Percentiles rank a stretch among this genome's conserved stretches.
Conservation (phyloP, 768 basidiomycete genomes). For the Chalciporus pseudorubinellus region DNA sequence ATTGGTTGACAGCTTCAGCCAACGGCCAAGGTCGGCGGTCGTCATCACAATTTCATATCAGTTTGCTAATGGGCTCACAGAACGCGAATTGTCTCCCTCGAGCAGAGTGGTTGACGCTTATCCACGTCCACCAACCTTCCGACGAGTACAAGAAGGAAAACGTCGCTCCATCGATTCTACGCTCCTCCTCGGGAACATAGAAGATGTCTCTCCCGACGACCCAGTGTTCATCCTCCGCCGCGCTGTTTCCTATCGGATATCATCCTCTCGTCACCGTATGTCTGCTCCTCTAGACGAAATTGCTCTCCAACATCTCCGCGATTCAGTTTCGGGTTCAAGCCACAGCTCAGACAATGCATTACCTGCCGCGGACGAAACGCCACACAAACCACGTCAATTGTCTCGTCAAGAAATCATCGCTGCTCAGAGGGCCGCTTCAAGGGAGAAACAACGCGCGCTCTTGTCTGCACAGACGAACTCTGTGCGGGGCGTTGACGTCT, state of each 20-base stretch:
- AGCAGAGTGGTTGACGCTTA: conserved; percentile 86
- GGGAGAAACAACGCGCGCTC: conserved; percentile 83
- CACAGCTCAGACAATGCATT: conserved; percentile 44
- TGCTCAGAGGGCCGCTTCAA: conserved; percentile 82
- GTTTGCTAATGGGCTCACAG: conserved; percentile 39
- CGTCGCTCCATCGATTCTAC: conserved; percentile 86
- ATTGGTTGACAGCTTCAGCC: conserved; percentile 63
- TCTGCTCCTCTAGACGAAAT: conserved; percentile 84
- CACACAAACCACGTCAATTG: conserved; percentile 35
- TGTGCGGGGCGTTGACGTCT: conserved; percentile 83
- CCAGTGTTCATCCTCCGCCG: conserved; percentile 89
- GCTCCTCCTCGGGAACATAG: conserved; percentile 61
- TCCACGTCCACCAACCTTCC: conserved; percentile 67
- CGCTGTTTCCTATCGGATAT: conserved; percentile 69
- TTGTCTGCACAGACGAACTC: conserved; percentile 84
- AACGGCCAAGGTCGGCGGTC: conserved; percentile 59
- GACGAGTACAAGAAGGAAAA: conserved; percentile 59
- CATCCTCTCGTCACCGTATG: conserved; percentile 65
- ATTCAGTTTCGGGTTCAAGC: conserved; percentile 59
- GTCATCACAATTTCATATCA: background rate
- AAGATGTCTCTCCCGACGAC: conserved; percentile 80
- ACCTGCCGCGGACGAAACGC: conserved; percentile 29
- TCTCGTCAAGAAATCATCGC: conserved; percentile 91
- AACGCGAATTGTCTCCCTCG: conserved; percentile 74
- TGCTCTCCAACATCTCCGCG: conserved; percentile 68